These are phyloP conservation scores for Afroboletus lepidellus DNA, from an alignment of 1,284 basidiomycete genomes.

Conservation along the genomic window DNA sequence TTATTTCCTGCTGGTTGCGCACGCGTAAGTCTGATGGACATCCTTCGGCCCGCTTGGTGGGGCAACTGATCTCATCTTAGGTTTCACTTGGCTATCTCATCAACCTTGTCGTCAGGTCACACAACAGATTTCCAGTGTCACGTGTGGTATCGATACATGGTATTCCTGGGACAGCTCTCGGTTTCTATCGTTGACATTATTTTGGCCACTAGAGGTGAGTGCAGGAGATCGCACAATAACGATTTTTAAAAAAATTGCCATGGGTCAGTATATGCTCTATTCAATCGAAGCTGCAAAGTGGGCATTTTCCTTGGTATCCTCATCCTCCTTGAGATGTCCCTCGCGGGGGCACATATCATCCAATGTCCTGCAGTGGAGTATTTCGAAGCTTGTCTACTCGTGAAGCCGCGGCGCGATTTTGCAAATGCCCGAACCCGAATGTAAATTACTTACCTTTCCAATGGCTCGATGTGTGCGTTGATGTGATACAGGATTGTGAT, in stretches of 20 bases:
- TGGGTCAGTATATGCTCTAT: conserved; percentile 24
- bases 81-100: conserved; percentile 9
- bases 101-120: conserved; percentile 14
- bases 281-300: conserved; percentile 20
- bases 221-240: no score
- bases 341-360: not conserved
- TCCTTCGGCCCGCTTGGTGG: not conserved
- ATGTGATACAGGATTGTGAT: conserved; percentile 6
- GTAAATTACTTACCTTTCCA: not conserved
- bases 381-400: conserved; percentile 17
- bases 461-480: not conserved
- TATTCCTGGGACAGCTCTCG: conserved; percentile 1
- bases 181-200: conserved; percentile 12
- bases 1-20: conserved; percentile 14
- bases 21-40: conserved; percentile 13
- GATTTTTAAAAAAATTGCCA: not conserved
- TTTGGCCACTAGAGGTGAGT: conserved; percentile 23
- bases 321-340: conserved; percentile 9
- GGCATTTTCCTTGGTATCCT: conserved; percentile 10
- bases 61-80: conserved; percentile 4
- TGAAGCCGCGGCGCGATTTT: not conserved
- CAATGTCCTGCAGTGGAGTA: not conserved
- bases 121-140: conserved; percentile 7
- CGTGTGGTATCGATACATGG: conserved; percentile 17
- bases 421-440: not conserved